Evolutionary conservation across 768 basidiomycete genomes (phyloP), one percentile per base, ranked within the genome.

Genomic region (Macrolepiota dolichaula): DNA sequence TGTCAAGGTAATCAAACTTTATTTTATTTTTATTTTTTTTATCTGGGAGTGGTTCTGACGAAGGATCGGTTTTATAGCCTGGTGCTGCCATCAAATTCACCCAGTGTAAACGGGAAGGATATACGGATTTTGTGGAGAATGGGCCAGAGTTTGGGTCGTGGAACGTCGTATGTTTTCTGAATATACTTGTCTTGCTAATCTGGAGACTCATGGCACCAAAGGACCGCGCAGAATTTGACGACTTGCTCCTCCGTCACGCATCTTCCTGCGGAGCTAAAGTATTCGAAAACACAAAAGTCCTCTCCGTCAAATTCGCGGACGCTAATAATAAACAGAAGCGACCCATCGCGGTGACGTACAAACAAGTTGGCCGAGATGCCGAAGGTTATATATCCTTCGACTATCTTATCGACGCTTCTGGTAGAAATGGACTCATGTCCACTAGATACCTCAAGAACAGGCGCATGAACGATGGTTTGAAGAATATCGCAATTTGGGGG

Each of bases 81-180:
- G 85, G 85, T 24, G 82, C 83, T 38, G 85, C 83, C 1, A 74
- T 87, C 67, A 87, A 86, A 65, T 75, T 87, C 51, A 84, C 80
- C 59, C 78, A 79, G 57, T 76, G 73, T 67, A 85, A 84, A 67
- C 77, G 73, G 12, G 85, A 85, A 69, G 85, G 82, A 49, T 86
- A 85, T 66, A 82, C 85, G 2, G 81, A 85, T 67, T 85, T 85
- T 62, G 66, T 84, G 62, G 75, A 77, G 2, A 68, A 79, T 17
- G 81, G 83, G 55, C 75, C 74, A 15, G 65, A 68, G 2, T 83
- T 83, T 56, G 71, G 70, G 56, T 76, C 85, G 2, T 86, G 85
- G 84, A 86, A 85, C 63, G 81, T 85, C 62, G 81, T 81, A 60
- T 59, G 79, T 74, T 19, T 32, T 25, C 27, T n/a, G n/a, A 17